Conservation (phyloP, 192 early-diverging fungal species). For the Chytriomyces confervae region DNA sequence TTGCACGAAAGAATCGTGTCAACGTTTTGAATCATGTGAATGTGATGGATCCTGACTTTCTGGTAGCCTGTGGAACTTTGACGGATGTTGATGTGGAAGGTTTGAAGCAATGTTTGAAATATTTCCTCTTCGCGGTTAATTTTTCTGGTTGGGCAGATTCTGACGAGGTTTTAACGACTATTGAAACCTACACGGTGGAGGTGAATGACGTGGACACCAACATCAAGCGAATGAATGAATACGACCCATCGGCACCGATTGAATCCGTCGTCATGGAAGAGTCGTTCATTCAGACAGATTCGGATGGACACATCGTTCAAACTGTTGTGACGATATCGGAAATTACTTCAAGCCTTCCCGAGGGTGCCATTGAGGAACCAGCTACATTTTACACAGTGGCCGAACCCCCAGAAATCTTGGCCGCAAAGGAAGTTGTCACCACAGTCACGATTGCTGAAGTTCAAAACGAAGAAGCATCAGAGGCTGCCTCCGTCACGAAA, state of each 20-base stretch:
- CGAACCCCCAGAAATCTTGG: no score
- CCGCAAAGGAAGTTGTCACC: no score
- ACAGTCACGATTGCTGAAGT: no score
- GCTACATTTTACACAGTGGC: no score
- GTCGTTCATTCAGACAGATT: not conserved
- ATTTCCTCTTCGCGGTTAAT: not conserved
- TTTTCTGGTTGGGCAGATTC: not conserved
- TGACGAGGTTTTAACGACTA: not conserved
- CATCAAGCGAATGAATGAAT: not conserved
- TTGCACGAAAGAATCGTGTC: not conserved
- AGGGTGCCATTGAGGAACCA: not conserved
- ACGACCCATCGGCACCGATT: not conserved
- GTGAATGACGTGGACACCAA: not conserved
- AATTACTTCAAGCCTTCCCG: not conserved
- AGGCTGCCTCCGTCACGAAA: no score
- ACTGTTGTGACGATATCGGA: not conserved
- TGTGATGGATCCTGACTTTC: not conserved
- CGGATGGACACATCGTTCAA: not conserved
- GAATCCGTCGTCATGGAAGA: not conserved
- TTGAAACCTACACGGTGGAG: not conserved
- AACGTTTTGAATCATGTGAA: not conserved
- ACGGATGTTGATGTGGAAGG: not conserved
- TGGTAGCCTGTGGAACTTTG: not conserved
- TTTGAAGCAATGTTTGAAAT: not conserved
- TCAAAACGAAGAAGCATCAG: no score